Evolutionary conservation across 148 eudicot species (phyloP).

Genomic region (Oxyria digyna): DNA sequence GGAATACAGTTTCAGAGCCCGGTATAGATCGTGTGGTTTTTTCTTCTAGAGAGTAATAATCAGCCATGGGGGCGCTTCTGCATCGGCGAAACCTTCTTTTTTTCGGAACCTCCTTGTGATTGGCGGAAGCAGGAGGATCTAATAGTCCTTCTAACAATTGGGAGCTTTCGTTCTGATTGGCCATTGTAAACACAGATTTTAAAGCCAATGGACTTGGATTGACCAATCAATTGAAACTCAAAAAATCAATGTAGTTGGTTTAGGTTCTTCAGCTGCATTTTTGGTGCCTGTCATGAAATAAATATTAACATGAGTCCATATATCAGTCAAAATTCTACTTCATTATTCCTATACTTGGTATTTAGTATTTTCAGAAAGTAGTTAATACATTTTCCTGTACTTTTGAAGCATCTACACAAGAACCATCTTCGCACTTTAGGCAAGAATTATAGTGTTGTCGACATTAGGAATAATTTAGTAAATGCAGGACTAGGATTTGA

Average conservation of each 20-base stretch:
- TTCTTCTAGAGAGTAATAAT: slow-evolving; percentile 8
- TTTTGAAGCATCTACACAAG: neutral
- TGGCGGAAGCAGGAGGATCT: neutral
- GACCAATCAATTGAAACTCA: neutral
- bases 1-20: slow-evolving; percentile 20
- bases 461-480: neutral
- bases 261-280: neutral
- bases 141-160: neutral
- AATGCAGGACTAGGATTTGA: neutral
- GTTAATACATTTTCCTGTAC: no score
- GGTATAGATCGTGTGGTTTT: slow-evolving; percentile 11
- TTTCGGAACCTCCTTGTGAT: slow-evolving; percentile 1
- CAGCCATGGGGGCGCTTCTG: slow-evolving; percentile 10
- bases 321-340: neutral
- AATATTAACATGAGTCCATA: neutral
- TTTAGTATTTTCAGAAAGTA: no score
- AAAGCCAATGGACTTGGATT: neutral
- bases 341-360: no score
- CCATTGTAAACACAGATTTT: neutral
- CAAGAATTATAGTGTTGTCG: neutral
- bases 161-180: neutral
- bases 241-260: neutral
- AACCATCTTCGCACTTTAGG: neutral
- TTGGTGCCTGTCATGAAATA: neutral
- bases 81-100: slow-evolving; percentile 13